These are phyloP conservation scores for Coniferiporia sulphurascens DNA, from an alignment of 1,284 basidiomycete genomes.

Conservation along the genomic window DNA sequence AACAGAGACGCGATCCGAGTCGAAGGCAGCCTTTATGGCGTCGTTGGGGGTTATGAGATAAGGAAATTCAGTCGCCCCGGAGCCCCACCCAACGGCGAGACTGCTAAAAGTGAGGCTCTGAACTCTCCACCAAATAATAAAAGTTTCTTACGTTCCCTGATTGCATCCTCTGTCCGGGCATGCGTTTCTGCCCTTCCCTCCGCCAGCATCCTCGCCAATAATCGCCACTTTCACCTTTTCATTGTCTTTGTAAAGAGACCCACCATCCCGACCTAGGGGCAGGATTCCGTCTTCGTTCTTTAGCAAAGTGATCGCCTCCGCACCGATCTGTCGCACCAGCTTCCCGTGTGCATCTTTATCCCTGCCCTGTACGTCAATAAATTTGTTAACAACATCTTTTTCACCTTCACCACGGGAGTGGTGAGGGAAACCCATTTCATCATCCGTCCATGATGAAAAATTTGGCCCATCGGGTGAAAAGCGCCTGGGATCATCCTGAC, in stretches of 20 bases:
- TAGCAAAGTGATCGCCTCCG: slow-evolving; percentile 44
- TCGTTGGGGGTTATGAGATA: slow-evolving; percentile 15
- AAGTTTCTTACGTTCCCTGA: slow-evolving; percentile 36
- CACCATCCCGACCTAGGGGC: slow-evolving; percentile 29
- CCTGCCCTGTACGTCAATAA: slow-evolving; percentile 41
- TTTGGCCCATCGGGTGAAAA: slow-evolving; percentile 16
- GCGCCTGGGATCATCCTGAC: slow-evolving; percentile 30
- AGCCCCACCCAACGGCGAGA: slow-evolving; percentile 17
- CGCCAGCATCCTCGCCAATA: slow-evolving; percentile 26
- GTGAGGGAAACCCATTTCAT: slow-evolving; percentile 8
- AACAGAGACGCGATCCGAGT: background rate
- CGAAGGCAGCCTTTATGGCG: slow-evolving; percentile 7
- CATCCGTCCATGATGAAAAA: slow-evolving; percentile 18
- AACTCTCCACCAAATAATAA: slow-evolving; percentile 29
- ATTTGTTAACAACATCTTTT: slow-evolving; percentile 25
- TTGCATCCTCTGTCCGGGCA: slow-evolving; percentile 32
- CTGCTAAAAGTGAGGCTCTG: background rate
- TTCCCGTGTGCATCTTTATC: slow-evolving; percentile 29
- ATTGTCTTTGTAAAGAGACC: background rate
- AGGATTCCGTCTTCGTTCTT: slow-evolving; percentile 43
- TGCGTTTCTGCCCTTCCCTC: slow-evolving; percentile 39
- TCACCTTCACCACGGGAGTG: slow-evolving; percentile 18
- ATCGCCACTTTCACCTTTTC: slow-evolving; percentile 11
- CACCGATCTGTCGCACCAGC: slow-evolving; percentile 40
- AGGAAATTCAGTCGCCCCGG: slow-evolving; percentile 17